phyloP scores from a whole-genome alignment of 208 protist species.

The Trypanosoma conorhini region DNA sequence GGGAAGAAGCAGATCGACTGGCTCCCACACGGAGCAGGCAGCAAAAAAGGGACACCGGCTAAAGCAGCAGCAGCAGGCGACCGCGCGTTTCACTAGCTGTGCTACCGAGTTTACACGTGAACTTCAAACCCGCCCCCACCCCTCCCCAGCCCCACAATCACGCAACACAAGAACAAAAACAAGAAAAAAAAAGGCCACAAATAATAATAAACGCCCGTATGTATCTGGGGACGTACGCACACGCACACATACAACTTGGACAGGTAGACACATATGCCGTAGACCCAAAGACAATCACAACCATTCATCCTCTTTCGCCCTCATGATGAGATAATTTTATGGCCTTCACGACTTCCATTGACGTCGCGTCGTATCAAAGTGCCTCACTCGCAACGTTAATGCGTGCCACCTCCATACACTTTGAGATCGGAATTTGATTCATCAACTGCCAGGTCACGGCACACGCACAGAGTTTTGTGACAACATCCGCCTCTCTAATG shows the following conservation, averaged over 20 bases:
- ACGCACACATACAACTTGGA: background rate
- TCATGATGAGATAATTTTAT: background rate
- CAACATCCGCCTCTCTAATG: conserved; percentile 86
- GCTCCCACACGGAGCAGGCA: background rate
- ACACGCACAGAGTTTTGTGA: conserved; percentile 88
- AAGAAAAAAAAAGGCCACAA: background rate
- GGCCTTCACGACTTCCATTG: background rate
- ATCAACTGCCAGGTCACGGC: conserved; percentile 80
- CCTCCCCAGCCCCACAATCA: background rate
- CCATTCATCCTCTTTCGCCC: background rate
- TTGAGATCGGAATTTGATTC: conserved; percentile 68
- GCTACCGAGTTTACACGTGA: background rate
- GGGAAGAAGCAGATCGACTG: conserved; percentile 4
- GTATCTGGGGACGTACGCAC: background rate
- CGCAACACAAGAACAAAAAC: background rate
- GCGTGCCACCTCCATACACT: conserved; percentile 77
- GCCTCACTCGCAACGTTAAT: conserved; percentile 20
- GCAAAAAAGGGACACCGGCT: background rate
- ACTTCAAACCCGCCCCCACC: background rate
- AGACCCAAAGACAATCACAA: background rate
- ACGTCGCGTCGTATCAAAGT: background rate
- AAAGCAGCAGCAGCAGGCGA: background rate
- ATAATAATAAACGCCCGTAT: background rate
- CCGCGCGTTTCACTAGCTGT: background rate
- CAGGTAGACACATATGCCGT: background rate